Percentiles rank a stretch among this genome's conserved stretches.
phyloP scores from a whole-genome alignment of 192 early-diverging fungal species.

The Coemansia sp. region DNA sequence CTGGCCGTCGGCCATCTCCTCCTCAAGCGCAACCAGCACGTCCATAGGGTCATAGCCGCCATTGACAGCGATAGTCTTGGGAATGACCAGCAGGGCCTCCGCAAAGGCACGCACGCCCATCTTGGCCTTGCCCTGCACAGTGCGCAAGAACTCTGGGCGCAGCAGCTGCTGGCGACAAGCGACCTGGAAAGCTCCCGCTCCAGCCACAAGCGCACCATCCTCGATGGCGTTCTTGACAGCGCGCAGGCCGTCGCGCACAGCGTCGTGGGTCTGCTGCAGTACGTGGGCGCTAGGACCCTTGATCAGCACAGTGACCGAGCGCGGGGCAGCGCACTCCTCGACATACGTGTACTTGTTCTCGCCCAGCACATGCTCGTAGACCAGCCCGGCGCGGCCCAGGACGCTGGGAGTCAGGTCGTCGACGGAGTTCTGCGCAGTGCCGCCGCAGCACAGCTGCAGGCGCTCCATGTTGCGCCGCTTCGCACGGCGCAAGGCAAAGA shows the following conservation, averaged over 20 bases:
- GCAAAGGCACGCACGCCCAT: constrained; percentile 97
- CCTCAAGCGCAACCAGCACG: constrained; percentile 89
- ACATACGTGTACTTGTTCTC: constrained; percentile 99
- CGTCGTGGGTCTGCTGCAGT: constrained; percentile 94
- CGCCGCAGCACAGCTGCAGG: constrained; percentile 93
- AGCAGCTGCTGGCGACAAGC: constrained; percentile 80
- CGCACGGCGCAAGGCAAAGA: constrained; percentile 92
- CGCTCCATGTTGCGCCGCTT: constrained; percentile 99
- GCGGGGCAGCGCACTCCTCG: constrained; percentile 90
- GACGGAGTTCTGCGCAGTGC: constrained; percentile 95
- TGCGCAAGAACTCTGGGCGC: constrained; percentile 77
- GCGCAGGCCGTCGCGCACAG: constrained; percentile 95
- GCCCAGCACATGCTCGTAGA: constrained; percentile 96
- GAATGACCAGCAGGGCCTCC: constrained; percentile 93
- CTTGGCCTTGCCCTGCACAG: constrained; percentile 90
- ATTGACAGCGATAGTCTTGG: constrained; percentile 94
- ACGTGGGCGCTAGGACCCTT: constrained; percentile 95
- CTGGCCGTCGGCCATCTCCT: constrained; percentile 90
- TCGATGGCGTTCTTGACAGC: constrained; percentile 99
- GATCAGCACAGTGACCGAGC: constrained; percentile 90
- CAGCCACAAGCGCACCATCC: constrained; percentile 85
- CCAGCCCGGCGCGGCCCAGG: constrained; percentile 87
- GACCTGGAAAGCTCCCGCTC: constrained; percentile 96
- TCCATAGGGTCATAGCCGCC: constrained; percentile 97
- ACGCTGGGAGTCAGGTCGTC: constrained; percentile 87